These are phyloP conservation scores for Phytophthora idaei DNA, from an alignment of 352 stramenopile genomes.

Conservation along the genomic window DNA sequence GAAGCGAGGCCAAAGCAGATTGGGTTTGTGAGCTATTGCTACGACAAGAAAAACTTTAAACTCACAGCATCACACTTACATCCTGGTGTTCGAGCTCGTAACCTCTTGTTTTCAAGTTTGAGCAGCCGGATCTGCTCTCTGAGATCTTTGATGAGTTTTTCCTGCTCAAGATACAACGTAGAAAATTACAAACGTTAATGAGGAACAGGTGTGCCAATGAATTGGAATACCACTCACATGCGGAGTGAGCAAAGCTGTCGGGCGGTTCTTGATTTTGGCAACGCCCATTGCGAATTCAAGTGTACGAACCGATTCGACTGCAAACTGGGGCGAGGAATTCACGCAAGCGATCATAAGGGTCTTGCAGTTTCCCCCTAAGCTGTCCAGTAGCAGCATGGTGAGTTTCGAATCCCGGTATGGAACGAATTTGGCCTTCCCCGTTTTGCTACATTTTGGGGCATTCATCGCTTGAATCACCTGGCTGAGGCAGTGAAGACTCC, in stretches of 20 bases:
- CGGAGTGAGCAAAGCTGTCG: constrained; percentile 64
- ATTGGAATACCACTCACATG: constrained; percentile 39
- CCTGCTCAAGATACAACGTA: constrained; percentile 30
- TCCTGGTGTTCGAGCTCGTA: constrained; percentile 64
- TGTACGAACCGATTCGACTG: constrained; percentile 65
- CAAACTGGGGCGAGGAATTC: constrained; percentile 59
- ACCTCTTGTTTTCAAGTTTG: constrained; percentile 74
- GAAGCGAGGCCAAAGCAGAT: not conserved
- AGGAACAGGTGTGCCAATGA: not conserved
- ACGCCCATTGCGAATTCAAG: constrained; percentile 84
- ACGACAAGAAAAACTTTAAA: not conserved
- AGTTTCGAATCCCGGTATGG: constrained; percentile 77
- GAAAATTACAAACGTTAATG: constrained; percentile 2
- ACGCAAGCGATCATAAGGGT: constrained; percentile 85
- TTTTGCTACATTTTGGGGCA: constrained; percentile 34
- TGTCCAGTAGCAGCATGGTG: constrained; percentile 78
- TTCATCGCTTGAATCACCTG: constrained; percentile 81
- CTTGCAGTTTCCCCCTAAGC: constrained; percentile 74
- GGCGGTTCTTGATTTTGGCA: constrained; percentile 79
- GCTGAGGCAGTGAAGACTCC: constrained; percentile 78
- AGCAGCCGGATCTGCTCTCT: constrained; percentile 72
- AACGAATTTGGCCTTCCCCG: constrained; percentile 61
- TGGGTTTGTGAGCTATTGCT: not conserved
- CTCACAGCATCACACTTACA: constrained; percentile 37
- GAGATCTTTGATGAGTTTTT: constrained; percentile 74